A percentile compares a stretch with the other conserved stretches of the same genome.
Conservation (phyloP, 306 rosid genomes). For the Ammopiptanthus mongolicus region DNA sequence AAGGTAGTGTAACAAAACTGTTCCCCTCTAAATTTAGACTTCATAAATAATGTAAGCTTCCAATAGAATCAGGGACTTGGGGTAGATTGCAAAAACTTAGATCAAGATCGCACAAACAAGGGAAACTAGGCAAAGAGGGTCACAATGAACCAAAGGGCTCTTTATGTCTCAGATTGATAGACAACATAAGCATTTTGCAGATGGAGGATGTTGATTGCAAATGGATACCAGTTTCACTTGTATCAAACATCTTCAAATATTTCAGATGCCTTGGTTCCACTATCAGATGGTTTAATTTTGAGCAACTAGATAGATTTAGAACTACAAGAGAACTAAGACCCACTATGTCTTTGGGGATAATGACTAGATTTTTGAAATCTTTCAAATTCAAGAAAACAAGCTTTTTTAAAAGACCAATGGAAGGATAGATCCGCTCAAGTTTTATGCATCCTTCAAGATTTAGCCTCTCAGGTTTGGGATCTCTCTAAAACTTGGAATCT, state of each 20-base stretch:
- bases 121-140: not conserved
- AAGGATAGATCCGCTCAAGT: not conserved
- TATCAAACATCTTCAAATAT: not conserved
- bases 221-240: not conserved
- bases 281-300: not conserved
- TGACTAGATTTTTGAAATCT: not conserved
- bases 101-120: not conserved
- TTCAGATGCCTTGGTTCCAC: not conserved
- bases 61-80: conserved; percentile 13
- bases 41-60: not conserved
- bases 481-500: not conserved
- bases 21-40: not conserved
- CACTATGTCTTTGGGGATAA: not conserved
- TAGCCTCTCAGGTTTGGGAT: not conserved
- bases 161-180: not conserved
- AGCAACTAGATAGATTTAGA: conserved; percentile 7
- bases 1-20: not conserved
- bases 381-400: not conserved
- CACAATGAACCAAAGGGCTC: not conserved
- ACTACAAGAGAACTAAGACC: not conserved
- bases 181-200: not conserved
- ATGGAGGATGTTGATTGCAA: not conserved
- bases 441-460: not conserved
- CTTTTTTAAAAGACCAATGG: not conserved
- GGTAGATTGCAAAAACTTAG: conserved; percentile 13